Conservation (phyloP, 371 early-diverging fungal species). For the Capillidium heterosporum region DNA sequence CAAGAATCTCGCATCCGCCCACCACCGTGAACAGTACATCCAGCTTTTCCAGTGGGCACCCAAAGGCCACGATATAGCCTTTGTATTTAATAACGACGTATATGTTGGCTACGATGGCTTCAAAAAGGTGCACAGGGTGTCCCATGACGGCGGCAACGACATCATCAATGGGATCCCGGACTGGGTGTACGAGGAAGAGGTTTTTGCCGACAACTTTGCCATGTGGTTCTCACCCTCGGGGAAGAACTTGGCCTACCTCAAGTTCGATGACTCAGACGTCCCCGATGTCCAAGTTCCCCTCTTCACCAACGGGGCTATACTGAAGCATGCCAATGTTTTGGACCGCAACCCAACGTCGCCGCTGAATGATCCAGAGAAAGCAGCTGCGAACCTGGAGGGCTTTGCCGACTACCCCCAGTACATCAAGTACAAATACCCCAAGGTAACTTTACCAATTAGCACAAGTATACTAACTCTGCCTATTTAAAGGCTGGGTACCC, state of each 20-base stretch:
- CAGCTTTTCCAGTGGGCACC: conserved; percentile 1
- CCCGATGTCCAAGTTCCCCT: conserved; percentile 22
- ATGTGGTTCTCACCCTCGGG: conserved; percentile 88
- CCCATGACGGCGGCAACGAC: conserved; percentile 60
- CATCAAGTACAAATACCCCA: conserved; percentile 8
- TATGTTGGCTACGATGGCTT: conserved; percentile 46
- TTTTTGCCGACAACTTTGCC: conserved; percentile 41
- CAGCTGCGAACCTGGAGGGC: background rate
- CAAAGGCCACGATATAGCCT: conserved; percentile 13
- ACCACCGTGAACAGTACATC: background rate
- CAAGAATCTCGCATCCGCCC: background rate
- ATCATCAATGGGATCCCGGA: conserved; percentile 92
- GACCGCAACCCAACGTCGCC: background rate
- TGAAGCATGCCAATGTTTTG: background rate
- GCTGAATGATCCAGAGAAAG: background rate
- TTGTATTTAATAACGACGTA: conserved; percentile 73
- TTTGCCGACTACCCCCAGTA: conserved; percentile 1
- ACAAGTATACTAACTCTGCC: background rate
- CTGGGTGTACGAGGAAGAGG: conserved; percentile 97
- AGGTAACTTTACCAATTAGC: background rate
- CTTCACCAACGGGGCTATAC: conserved; percentile 2
- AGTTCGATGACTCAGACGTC: conserved; percentile 69
- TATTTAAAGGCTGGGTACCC: conserved; percentile 49
- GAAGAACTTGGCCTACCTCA: conserved; percentile 56
- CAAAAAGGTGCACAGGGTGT: conserved; percentile 42